These are phyloP conservation scores for Cercis canadensis DNA, from an alignment of 306 rosid genomes.

Conservation along the genomic window DNA sequence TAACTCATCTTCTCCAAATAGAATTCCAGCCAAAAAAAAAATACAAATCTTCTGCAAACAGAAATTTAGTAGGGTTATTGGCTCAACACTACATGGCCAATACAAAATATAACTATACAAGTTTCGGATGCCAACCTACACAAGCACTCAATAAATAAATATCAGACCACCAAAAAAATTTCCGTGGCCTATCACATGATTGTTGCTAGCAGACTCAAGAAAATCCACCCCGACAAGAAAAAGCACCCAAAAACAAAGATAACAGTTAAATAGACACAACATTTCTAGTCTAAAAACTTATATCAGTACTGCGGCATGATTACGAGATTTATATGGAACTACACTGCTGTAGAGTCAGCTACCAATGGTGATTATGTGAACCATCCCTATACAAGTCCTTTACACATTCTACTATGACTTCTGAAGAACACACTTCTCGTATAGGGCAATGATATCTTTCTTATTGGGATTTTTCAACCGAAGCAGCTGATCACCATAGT, in stretches of 20 bases:
- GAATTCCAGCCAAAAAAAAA: too few relatives aligned
- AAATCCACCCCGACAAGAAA: constrained; percentile 25
- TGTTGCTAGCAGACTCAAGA: constrained; percentile 27
- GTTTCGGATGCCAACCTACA: background rate
- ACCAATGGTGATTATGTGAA: constrained; percentile 31
- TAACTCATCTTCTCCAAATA: too few relatives aligned
- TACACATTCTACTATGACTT: constrained; percentile 53
- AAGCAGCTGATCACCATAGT: constrained; percentile 82
- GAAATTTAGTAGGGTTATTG: background rate
- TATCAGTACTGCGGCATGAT: constrained; percentile 21
- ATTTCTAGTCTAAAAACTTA: constrained; percentile 29
- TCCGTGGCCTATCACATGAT: constrained; percentile 34
- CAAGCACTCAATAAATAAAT: background rate
- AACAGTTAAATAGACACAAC: constrained; percentile 10
- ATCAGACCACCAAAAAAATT: background rate
- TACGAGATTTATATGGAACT: constrained; percentile 30
- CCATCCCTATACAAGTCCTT: constrained; percentile 36
- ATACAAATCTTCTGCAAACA: background rate
- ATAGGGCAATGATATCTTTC: constrained; percentile 76
- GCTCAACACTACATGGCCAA: background rate
- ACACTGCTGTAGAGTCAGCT: constrained; percentile 21
- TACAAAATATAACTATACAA: constrained; percentile 12
- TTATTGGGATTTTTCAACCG: constrained; percentile 79
- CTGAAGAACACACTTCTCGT: constrained; percentile 76
- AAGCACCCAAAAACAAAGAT: background rate